These are phyloP conservation scores for Obba rivulosa DNA, from an alignment of 768 basidiomycete species.

Conservation along the genomic window DNA sequence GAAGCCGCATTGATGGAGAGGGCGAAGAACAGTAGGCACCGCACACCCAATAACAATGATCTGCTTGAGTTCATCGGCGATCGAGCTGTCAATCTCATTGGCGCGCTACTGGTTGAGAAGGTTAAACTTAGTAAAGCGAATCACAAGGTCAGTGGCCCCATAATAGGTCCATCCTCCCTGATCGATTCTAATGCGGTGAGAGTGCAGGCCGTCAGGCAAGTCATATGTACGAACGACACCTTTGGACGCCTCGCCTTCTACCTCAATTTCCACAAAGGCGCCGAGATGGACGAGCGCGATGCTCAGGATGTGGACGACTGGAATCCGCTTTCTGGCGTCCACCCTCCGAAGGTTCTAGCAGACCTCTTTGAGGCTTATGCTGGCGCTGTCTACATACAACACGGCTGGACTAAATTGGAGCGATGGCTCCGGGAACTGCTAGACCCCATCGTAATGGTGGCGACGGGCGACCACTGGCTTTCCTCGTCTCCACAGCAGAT, in stretches of 20 bases:
- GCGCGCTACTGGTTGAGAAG: constrained; percentile 25
- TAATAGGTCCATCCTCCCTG: not conserved
- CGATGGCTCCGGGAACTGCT: constrained; percentile 23
- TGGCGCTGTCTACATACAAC: constrained; percentile 26
- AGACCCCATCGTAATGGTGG: constrained; percentile 18
- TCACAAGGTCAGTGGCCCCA: constrained; percentile 17
- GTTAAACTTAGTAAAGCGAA: constrained; percentile 24
- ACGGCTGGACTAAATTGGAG: constrained; percentile 22
- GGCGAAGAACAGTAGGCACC: constrained; percentile 21
- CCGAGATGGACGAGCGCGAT: constrained; percentile 18
- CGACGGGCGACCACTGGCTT: constrained; percentile 21
- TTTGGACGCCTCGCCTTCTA: constrained; percentile 27
- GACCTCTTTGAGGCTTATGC: constrained; percentile 29
- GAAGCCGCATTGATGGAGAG: constrained; percentile 12
- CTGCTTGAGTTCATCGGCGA: constrained; percentile 31
- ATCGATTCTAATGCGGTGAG: not conserved
- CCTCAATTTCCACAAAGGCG: constrained; percentile 21
- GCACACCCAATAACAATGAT: constrained; percentile 26
- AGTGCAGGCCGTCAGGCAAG: constrained; percentile 18
- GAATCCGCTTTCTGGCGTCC: constrained; percentile 9
- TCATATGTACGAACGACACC: constrained; percentile 27
- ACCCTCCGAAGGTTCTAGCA: constrained; percentile 28
- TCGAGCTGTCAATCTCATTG: constrained; percentile 25
- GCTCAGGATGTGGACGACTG: constrained; percentile 13
- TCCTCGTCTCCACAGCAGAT: constrained; percentile 2